These are phyloP conservation scores for Hericium erinaceus DNA, from an alignment of 768 basidiomycete species.

Conservation along the genomic window DNA sequence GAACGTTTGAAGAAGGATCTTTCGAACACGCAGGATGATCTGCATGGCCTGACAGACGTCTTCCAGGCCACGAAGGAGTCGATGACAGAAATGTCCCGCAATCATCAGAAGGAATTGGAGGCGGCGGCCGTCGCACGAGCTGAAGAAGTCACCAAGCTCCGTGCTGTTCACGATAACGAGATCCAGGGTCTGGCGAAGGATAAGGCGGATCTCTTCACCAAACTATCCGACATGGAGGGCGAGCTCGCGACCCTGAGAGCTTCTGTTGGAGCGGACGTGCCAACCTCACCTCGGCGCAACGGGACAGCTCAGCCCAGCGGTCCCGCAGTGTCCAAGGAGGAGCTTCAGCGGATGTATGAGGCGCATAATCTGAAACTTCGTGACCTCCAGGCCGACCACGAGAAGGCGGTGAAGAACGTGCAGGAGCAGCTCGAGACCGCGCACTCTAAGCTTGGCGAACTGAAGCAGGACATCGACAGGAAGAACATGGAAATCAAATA, in stretches of 20 bases:
- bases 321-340: slow-evolving; percentile 58
- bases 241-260: slow-evolving; percentile 63
- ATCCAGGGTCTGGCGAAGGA: slow-evolving; percentile 43
- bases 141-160: slow-evolving; percentile 60
- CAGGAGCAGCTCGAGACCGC: slow-evolving; percentile 50
- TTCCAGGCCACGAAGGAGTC: slow-evolving; percentile 63
- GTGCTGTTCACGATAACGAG: slow-evolving; percentile 51
- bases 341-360: slow-evolving; percentile 68
- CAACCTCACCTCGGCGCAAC: slow-evolving; percentile 47
- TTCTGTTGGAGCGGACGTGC: slow-evolving; percentile 34
- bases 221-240: slow-evolving; percentile 68
- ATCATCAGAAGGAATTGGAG: slow-evolving; percentile 66
- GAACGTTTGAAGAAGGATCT: slow-evolving; percentile 51
- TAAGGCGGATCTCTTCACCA: slow-evolving; percentile 52
- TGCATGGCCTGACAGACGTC: slow-evolving; percentile 53
- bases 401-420: slow-evolving; percentile 43
- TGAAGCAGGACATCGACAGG: slow-evolving; percentile 51
- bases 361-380: slow-evolving; percentile 77
- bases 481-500: slow-evolving; percentile 79
- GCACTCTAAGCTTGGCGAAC: slow-evolving; percentile 38
- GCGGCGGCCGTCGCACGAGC: slow-evolving; percentile 61
- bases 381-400: slow-evolving; percentile 62
- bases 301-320: slow-evolving; percentile 34
- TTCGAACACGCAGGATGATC: slow-evolving; percentile 57
- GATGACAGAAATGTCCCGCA: slow-evolving; percentile 58